Evolutionary conservation across 768 basidiomycete genomes (phyloP), one percentile per base, ranked within the genome.

Genomic region (Galerina sulciceps): DNA sequence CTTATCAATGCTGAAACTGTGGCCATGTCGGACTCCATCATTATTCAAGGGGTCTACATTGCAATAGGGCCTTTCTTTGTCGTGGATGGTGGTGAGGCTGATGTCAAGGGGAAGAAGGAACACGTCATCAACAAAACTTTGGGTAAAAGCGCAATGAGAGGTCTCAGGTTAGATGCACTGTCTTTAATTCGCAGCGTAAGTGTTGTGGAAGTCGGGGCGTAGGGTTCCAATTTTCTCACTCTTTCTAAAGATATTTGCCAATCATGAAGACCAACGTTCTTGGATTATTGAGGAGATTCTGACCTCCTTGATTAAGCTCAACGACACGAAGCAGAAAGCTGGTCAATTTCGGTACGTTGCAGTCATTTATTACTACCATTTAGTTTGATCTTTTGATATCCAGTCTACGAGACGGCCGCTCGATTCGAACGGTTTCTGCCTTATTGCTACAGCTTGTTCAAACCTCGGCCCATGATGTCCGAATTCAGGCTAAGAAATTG

Each of bases 271-370:
- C 42, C 97, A 99, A 71, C 79, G 97, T 9, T 87, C 89, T 0
- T 97, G 95, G 95, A 96, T 99, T 61, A 90, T 99, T n/a, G 96
- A 99, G 70, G 97, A 99, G 73, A 96, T 99, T 35, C 69, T 99
- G 23, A 85, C 87, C 9, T 96, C 94, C 0, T 76, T 99, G 53
- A 95, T 91, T 65, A 96, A 94, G 73, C 79, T 96, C 20, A 91
- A 93, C 2, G 92, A 94, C 66, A 86, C 88, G 17, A 97, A 94
- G 70, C 93, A 93, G 73, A 90, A 90, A 64, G 92, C 90, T 48
- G 91, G 94, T 0, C 92, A 93, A 65, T 96, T 95, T 73, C 82
- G 88, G 94, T 95, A 45, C 13, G 86, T 75, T 4, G 13, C 31
- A 18, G 15, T 31, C 53, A 10, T 47, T 1, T 41, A 10, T 15